Conservation (phyloP, 352 stramenopile species). For the Blastocystis sp. region DNA sequence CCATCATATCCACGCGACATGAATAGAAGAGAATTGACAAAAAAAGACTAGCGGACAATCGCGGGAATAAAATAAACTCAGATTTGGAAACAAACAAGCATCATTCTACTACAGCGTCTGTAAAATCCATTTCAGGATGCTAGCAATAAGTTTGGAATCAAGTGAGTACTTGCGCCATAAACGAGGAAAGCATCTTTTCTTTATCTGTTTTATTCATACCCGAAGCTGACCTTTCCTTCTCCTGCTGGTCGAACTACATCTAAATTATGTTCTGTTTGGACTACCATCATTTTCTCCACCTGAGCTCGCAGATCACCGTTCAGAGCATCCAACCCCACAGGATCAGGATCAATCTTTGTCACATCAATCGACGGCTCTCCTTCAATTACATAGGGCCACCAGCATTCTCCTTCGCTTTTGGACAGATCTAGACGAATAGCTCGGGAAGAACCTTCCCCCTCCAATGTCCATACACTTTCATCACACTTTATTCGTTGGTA, state of each 20-base stretch:
- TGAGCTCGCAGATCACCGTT: neutral
- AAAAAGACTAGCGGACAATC: neutral
- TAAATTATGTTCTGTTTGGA: neutral
- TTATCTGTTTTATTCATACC: neutral
- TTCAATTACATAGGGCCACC: conserved; percentile 14
- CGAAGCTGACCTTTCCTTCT: neutral
- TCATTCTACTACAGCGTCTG: neutral
- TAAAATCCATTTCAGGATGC: neutral
- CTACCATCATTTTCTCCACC: conserved; percentile 58
- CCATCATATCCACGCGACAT: conserved; percentile 82
- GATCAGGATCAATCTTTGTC: conserved; percentile 21
- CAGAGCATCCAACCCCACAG: neutral
- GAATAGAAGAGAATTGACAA: neutral
- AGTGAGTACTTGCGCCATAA: neutral
- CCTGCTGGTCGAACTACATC: neutral
- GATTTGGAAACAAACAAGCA: neutral
- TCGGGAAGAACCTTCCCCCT: neutral
- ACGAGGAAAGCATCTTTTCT: neutral
- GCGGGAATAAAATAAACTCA: neutral
- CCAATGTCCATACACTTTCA: conserved; percentile 40
- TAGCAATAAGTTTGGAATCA: neutral
- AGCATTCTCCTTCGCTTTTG: conserved; percentile 48
- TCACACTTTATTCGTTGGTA: conserved; percentile 45
- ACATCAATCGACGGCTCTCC: conserved; percentile 6
- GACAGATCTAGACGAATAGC: neutral